Evolutionary conservation across 805 yeast genomes (phyloP).

Genomic region (Wickerhamomyces kurtzmanii): DNA sequence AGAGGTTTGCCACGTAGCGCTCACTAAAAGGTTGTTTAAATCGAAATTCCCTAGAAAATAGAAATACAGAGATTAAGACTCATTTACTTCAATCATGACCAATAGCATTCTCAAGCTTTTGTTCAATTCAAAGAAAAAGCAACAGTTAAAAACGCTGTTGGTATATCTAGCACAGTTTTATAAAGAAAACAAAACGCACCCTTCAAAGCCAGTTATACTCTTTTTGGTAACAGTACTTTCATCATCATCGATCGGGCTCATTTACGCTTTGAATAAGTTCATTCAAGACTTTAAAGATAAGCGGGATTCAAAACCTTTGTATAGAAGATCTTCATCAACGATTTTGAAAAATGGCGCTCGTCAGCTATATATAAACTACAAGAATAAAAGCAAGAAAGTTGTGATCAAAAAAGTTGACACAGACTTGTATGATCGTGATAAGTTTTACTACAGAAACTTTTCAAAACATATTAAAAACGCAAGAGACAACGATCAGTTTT

Average conservation of each 20-base stretch:
- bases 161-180: too few species aligned
- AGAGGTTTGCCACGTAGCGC: too few species aligned
- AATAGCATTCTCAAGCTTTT: too few species aligned
- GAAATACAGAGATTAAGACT: too few species aligned
- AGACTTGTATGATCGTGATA: conserved; percentile 17
- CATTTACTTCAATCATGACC: too few species aligned
- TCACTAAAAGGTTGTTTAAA: too few species aligned
- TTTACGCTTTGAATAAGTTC: conserved; percentile 13
- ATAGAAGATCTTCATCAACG: conserved; percentile 18
- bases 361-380: conserved; percentile 18
- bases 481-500: conserved; percentile 13
- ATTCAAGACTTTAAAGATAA: conserved; percentile 16
- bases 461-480: conserved; percentile 13
- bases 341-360: conserved; percentile 19
- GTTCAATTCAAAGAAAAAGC: too few species aligned
- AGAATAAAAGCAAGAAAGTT: conserved; percentile 15
- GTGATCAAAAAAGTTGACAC: conserved; percentile 18
- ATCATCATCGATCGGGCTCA: conserved; percentile 11
- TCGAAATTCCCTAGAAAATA: too few species aligned
- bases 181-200: conserved; percentile 15
- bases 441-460: conserved; percentile 17
- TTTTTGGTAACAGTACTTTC: conserved; percentile 15
- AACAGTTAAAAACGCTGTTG: too few species aligned
- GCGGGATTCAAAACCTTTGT: conserved; percentile 16
- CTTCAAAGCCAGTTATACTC: conserved; percentile 17